These are phyloP conservation scores for Oldenlandia corymbosa DNA, from an alignment of 257 asterid species.

Conservation along the genomic window DNA sequence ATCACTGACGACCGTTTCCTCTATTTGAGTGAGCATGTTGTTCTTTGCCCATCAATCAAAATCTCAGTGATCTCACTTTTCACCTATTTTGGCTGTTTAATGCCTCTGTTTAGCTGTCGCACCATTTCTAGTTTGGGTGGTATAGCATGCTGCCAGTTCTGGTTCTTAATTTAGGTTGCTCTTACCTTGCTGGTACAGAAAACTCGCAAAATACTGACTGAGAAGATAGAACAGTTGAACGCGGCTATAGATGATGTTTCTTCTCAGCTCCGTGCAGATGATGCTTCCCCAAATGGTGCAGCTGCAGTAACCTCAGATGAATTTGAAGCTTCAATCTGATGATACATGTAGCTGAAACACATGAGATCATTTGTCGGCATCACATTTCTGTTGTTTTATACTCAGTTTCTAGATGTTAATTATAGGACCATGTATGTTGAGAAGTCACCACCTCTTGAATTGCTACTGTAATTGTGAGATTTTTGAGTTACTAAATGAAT, in stretches of 20 bases:
- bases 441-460: not conserved
- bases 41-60: not conserved
- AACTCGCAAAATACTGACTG: constrained; percentile 34
- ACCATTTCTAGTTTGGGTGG: not conserved
- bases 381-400: not conserved
- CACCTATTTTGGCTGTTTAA: no score
- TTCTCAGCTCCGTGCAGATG: constrained; percentile 31
- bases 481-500: no score
- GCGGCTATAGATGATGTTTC: constrained; percentile 37
- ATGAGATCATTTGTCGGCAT: not conserved
- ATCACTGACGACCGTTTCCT: not conserved
- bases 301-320: constrained; percentile 29
- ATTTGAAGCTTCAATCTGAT: constrained; percentile 28
- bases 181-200: constrained; percentile 22
- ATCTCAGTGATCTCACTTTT: not conserved
- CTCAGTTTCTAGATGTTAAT: not conserved
- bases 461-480: no score
- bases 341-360: not conserved
- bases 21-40: not conserved
- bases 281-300: constrained; percentile 28
- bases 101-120: no score
- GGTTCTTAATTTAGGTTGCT: not conserved
- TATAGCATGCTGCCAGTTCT: no score
- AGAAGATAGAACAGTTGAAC: constrained; percentile 39
- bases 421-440: not conserved